Base-by-base conservation (phyloP, 345 rosid genomes). In the Eucalyptus tenuipes region DNA sequence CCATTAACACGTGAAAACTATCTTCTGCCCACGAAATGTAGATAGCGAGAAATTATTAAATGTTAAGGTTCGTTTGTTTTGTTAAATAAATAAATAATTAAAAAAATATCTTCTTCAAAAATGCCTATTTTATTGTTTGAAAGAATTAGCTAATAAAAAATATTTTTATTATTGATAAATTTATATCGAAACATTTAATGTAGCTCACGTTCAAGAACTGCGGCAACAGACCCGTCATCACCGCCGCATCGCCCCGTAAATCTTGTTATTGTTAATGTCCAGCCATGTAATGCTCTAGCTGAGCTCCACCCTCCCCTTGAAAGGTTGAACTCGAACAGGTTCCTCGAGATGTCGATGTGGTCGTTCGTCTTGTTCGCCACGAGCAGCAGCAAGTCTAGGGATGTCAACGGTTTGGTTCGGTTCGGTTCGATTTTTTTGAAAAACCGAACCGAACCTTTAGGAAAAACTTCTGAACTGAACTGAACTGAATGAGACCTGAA, bases 241-340 rank as follows among this genome's bases (percentile, higher is more conserved):
- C 37, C 53, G 7, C 27, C 1, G 90, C 31, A 89, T 71, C 13
- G 45, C 33, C 37, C 88, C 81, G 20, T n/a, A 71, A 48, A 96
- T 92, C 88, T 91, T 93, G 91, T 97, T 96, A 59, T 93, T 97
- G 71, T 92, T 94, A 48, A 96, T 66, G 89, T 96, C 98, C 90
- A 95, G 50, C 25, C 42, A 25, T 20, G 47, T 87, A 93, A 96
- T 86, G 87, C 90, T 89, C 31, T 85, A 88, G 14, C 94, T 89
- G 71, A 96, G 91, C 85, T 85, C 89, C 88, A 92, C 93, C 45
- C 92, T 91, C 0, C 93, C 45, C 92, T 91, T 0, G 96, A 94
- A 49, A 96, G 80, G 92, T 94, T 87, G 59, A 97, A 94, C 55
- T 93, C 88, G 24, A 95, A 92, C 93, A 88, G 31, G 90, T 95